phyloP scores from a whole-genome alignment of 2,329 filamentous ascomycete genomes.

The Ceratocystis papillata region DNA sequence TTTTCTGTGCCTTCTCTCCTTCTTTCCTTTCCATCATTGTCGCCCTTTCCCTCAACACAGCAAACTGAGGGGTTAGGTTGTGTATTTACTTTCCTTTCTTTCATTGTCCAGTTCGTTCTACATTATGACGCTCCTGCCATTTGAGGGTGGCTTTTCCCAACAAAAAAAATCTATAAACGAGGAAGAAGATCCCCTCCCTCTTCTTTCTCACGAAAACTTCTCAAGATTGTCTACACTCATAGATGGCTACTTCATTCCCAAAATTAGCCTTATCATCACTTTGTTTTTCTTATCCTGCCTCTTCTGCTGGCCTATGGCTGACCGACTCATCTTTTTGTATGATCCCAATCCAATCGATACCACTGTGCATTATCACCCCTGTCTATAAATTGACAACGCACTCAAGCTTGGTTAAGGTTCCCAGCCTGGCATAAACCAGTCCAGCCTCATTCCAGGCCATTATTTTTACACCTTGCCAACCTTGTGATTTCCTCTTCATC shows the following conservation, averaged over 20 bases:
- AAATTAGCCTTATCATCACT: background rate
- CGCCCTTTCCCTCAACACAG: background rate
- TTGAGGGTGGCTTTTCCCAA: background rate
- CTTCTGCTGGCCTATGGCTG: background rate
- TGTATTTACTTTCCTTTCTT: background rate
- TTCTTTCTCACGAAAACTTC: background rate
- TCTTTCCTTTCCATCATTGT: background rate
- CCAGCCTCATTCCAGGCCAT: conserved; percentile 8
- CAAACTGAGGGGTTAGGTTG: background rate
- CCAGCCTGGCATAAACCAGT: conserved; percentile 9
- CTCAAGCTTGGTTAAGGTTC: background rate
- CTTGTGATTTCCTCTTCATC: too few relatives aligned
- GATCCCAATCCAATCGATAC: background rate
- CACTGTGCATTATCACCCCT: too few relatives aligned
- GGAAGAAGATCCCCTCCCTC: too few relatives aligned
- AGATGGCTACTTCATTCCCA: background rate
- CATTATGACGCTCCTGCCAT: background rate
- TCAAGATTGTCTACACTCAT: background rate
- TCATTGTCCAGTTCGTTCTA: background rate
- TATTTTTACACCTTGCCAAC: background rate
- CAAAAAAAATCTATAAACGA: too few relatives aligned
- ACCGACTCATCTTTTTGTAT: background rate
- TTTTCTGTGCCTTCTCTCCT: background rate
- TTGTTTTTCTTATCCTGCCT: background rate
- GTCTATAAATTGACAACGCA: conserved; percentile 5